Conservation (phyloP, 495 filamentous ascomycete genomes). For the Hypomontagnella monticulosa region DNA sequence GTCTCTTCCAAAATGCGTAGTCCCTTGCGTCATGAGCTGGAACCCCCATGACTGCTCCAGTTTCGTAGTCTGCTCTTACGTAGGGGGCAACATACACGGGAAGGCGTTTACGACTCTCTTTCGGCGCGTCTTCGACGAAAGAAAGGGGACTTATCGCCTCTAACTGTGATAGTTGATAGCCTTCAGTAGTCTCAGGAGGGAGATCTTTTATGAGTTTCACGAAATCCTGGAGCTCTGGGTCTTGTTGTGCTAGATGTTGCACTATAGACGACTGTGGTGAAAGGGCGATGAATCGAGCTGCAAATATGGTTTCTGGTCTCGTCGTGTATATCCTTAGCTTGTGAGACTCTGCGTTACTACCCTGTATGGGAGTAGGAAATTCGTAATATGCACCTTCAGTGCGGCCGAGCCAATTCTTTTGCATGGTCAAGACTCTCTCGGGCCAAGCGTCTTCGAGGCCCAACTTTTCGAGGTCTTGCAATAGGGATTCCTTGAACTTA, state of each 20-base stretch:
- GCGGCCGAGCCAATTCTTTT: slow-evolving; percentile 88
- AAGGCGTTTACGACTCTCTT: slow-evolving; percentile 61
- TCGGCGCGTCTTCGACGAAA: slow-evolving; percentile 61
- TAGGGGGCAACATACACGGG: slow-evolving; percentile 86
- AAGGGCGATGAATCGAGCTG: slow-evolving; percentile 84
- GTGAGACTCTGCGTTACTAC: slow-evolving; percentile 48
- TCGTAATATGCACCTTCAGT: slow-evolving; percentile 76
- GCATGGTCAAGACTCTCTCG: slow-evolving; percentile 82
- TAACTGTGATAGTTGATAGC: slow-evolving; percentile 70
- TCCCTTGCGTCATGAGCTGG: slow-evolving; percentile 85
- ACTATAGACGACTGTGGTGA: slow-evolving; percentile 80
- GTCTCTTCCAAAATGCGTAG: slow-evolving; percentile 79
- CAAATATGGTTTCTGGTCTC: slow-evolving; percentile 83
- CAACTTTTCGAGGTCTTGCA: slow-evolving; percentile 75
- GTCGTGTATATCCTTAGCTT: slow-evolving; percentile 77
- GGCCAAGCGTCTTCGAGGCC: slow-evolving; percentile 74
- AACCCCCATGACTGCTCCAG: slow-evolving; percentile 91
- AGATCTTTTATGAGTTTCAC: slow-evolving; percentile 68
- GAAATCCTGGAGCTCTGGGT: slow-evolving; percentile 71
- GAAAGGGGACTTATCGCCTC: slow-evolving; percentile 73
- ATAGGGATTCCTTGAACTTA: slow-evolving; percentile 74
- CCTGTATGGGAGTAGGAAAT: slow-evolving; percentile 63
- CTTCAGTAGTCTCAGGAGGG: slow-evolving; percentile 76
- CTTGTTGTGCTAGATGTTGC: slow-evolving; percentile 63
- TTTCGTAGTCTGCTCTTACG: slow-evolving; percentile 88